Evolutionary conservation across 345 rosid species (phyloP), one percentile per base, ranked within the genome.

Genomic region (Laguncularia racemosa): DNA sequence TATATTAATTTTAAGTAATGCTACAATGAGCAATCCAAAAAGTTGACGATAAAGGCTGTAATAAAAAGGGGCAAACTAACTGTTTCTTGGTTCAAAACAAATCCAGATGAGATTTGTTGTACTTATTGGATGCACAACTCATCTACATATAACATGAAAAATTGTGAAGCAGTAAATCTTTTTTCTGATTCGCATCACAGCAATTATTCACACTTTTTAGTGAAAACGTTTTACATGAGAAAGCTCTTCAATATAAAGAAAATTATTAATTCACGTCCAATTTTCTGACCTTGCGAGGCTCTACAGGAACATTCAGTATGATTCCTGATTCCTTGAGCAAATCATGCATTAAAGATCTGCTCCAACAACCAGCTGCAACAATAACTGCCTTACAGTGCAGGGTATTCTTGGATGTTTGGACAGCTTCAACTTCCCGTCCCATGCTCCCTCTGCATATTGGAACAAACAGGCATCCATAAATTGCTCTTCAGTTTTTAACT

Each of bases 331-430:
- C 84, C 62, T 67, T 79, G 60, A 85, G 65, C 53, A 87, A 61
- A 38, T 82, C 75, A 52, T 67, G 72, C 79, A 79, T 76, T 69
- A 89, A 64, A 73, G 88, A 73, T 12, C 93, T 91, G 74, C 84
- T 89, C 96, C 93, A 92, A 78, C 84, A 78, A 77, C 95, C 96
- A 64, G 93, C 83, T 48, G 98, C 95, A 65, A 92, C 67, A 23
- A 86, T 65, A 63, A 86, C 59, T 16, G 86, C 95, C 77, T 82
- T 81, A 70, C 84, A 54, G 61, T 73, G 73, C 78, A 92, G 67
- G 56, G 70, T 67, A 48, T 70, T 80, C 58, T 74, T 86, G 50
- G 71, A 78, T 57, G 96, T 92, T 73, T 58, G 74, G 56, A 92
- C 81, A 67, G 77, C 91, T 72, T 68, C 64, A 64, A 81, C 76